Evolutionary conservation across 2,329 filamentous ascomycete genomes (phyloP), one percentile per base, ranked within the genome.

Genomic region (Bipolaris cookei): DNA sequence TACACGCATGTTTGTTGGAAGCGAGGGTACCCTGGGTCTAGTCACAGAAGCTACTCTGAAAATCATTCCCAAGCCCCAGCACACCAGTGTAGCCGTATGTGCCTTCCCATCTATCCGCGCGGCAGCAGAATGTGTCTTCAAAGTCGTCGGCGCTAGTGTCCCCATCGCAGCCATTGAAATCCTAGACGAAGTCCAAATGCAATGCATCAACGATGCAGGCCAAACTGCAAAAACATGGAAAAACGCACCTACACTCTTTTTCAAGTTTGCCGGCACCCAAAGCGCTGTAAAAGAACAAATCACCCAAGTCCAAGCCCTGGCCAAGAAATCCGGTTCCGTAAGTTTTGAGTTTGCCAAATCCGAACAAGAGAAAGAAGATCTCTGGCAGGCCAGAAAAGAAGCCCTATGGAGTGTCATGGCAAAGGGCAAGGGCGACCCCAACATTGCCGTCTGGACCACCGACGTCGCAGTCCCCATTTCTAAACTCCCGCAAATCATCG

Each of bases 131-230:
- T 96, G 91, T 73, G 92, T 95, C 2, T 87, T 88, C 64, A 84
- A 84, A 52, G 91, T 97, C 10, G 92, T 97, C 4, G 86, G 86
- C 42, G 85, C 89, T 51, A 92, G 92, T 23, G 85, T 97, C 10
- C 91, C 90, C 28, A 88, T 97, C 39, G 92, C 93, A 0, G 93
- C 93, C n/a, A 87, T 97, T 41, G 93, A 97, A 79, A 90, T 97
- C 56, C 82, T 97, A 25, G 93, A 97, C 78, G 92, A 96, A 72
- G 89, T 92, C 55, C 92, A 96, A 80, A 97, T 97, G 88, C 77
- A 80, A 48, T 86, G 88, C 41, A 85, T 91, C 65, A 91, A 91
- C 77, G 80, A 84, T 25, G 85, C 87, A 0, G 88, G 88, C 23
- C 83, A 81, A 71, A 87, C 86, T 0, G 82, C 82, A 34, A 85